Evolutionary conservation across 2,329 filamentous ascomycete species (phyloP).

Genomic region (Colletotrichum sp.): DNA sequence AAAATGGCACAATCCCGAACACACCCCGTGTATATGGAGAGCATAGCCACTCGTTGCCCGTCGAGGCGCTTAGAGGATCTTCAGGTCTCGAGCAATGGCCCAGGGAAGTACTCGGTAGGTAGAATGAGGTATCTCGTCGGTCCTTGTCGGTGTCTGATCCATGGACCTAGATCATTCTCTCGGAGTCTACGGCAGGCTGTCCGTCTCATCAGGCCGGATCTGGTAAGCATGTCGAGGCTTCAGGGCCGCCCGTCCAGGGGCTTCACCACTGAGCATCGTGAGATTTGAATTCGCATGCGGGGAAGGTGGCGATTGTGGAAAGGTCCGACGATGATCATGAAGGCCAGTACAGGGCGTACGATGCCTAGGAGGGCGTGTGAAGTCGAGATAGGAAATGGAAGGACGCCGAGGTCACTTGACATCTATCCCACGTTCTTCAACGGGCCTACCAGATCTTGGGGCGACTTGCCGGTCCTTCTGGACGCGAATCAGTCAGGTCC

Average conservation of each 20-base stretch:
- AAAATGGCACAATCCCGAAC: neutral
- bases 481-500: neutral
- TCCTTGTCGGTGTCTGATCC: neutral
- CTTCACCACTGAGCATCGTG: constrained; percentile 18
- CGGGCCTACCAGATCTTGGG: neutral
- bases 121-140: neutral
- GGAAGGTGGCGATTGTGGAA: constrained; percentile 20
- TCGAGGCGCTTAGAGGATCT: neutral
- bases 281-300: neutral
- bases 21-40: neutral
- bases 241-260: neutral
- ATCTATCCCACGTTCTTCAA: neutral
- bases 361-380: neutral
- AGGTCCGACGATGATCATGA: neutral
- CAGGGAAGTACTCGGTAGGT: neutral
- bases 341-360: neutral
- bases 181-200: constrained; percentile 2
- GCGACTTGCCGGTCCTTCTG: neutral
- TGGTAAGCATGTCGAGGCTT: neutral
- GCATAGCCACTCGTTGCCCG: neutral
- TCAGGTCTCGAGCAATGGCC: neutral
- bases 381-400: constrained; percentile 13
- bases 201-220: neutral
- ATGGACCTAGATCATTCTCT: neutral
- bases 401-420: constrained; percentile 11